A percentile compares a stretch with the other conserved stretches of the same genome.
Conservation (phyloP, 1,139 yeast species). For the Taphrina communis region DNA sequence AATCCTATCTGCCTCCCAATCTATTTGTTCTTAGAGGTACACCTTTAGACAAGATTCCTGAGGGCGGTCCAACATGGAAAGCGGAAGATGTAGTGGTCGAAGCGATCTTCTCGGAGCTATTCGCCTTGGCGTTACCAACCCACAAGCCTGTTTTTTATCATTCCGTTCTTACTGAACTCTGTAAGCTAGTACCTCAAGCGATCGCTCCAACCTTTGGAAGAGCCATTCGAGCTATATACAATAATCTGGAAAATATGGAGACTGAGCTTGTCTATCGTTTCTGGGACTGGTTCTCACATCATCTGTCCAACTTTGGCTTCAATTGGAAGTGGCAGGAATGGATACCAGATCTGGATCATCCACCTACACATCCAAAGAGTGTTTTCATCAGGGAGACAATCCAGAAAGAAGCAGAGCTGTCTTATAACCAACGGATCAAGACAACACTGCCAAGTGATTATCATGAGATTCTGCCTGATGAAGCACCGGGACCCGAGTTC, state of each 20-base stretch:
- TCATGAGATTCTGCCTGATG: slow-evolving; percentile 59
- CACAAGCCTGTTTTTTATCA: slow-evolving; percentile 80
- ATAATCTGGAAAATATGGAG: slow-evolving; percentile 70
- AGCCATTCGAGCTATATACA: slow-evolving; percentile 83
- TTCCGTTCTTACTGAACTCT: slow-evolving; percentile 84
- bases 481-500: slow-evolving; percentile 57
- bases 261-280: slow-evolving; percentile 75
- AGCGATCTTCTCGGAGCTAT: slow-evolving; percentile 75
- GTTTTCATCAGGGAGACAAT: slow-evolving; percentile 79
- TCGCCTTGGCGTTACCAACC: slow-evolving; percentile 70
- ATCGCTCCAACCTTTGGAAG: slow-evolving; percentile 96
- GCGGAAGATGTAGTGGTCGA: slow-evolving; percentile 90
- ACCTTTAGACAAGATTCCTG: slow-evolving; percentile 71
- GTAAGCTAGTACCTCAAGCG: slow-evolving; percentile 83
- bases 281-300: slow-evolving; percentile 92
- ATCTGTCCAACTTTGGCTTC: slow-evolving; percentile 89
- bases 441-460: slow-evolving; percentile 81
- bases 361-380: slow-evolving; percentile 70
- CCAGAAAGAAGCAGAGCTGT: slow-evolving; percentile 78
- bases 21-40: slow-evolving; percentile 84
- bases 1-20: slow-evolving; percentile 70
- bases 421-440: slow-evolving; percentile 71
- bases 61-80: slow-evolving; percentile 70
- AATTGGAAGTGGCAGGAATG: slow-evolving; percentile 99
- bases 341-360: slow-evolving; percentile 54